Evolutionary conservation across 2,329 filamentous ascomycete genomes (phyloP).

Genomic region (Pyrenophora graminea): DNA sequence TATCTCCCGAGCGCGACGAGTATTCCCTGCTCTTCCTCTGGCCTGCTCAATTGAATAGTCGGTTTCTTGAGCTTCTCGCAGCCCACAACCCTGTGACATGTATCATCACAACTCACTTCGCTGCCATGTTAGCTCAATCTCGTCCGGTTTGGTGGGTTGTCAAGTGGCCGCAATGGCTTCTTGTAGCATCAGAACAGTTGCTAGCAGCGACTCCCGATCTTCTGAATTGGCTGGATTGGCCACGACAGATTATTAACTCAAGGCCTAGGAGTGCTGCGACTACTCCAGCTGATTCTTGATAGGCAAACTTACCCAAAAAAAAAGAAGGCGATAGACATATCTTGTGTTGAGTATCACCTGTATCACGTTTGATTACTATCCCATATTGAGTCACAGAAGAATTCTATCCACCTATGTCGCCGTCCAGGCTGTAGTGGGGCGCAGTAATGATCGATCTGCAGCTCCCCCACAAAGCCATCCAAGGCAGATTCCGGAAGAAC

Average conservation of each 20-base stretch:
- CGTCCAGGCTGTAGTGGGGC: too few relatives aligned
- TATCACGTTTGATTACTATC: too few relatives aligned
- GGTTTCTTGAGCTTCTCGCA: constrained; percentile 32
- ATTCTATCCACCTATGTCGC: too few relatives aligned
- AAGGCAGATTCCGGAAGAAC: too few relatives aligned
- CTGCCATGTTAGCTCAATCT: constrained; percentile 27
- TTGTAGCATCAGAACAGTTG: constrained; percentile 27
- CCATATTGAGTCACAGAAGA: too few relatives aligned
- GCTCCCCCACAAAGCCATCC: too few relatives aligned
- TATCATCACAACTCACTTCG: constrained; percentile 36
- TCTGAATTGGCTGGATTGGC: constrained; percentile 35
- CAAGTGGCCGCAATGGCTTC: constrained; percentile 37
- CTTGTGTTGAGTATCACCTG: too few relatives aligned
- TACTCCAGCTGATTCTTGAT: background rate
- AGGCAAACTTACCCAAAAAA: background rate
- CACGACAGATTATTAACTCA: constrained; percentile 21
- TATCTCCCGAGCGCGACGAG: constrained; percentile 27
- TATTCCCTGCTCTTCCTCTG: constrained; percentile 32
- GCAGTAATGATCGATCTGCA: too few relatives aligned
- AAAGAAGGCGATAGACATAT: background rate
- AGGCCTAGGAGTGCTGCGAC: constrained; percentile 4
- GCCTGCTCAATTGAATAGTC: constrained; percentile 27
- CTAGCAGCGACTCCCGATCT: constrained; percentile 33
- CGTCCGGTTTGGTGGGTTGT: constrained; percentile 34
- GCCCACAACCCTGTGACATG: constrained; percentile 35